phyloP scores from a whole-genome alignment of 345 rosid species.

The Mangifera indica region DNA sequence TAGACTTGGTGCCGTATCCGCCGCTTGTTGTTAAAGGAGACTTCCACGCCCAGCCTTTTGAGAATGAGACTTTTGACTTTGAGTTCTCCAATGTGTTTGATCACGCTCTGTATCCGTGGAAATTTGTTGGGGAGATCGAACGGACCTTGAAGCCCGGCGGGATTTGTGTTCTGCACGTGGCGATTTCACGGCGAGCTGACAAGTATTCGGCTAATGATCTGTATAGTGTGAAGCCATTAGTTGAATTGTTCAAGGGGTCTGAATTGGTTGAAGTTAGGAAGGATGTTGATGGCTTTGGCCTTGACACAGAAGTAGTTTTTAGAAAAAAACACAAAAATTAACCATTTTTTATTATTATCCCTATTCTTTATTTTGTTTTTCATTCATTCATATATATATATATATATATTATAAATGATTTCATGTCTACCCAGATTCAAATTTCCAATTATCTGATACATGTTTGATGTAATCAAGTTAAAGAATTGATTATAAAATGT shows the following conservation, averaged over 20 bases:
- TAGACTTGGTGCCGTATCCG: slow-evolving; percentile 40
- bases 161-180: slow-evolving; percentile 40
- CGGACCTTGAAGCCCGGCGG: slow-evolving; percentile 42
- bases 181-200: slow-evolving; percentile 33
- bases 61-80: slow-evolving; percentile 36
- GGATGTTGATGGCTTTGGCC: slow-evolving; percentile 40
- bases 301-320: slow-evolving; percentile 39
- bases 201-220: slow-evolving; percentile 46
- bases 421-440: too few relatives aligned
- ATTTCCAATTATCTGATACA: too few relatives aligned
- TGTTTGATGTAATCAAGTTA: too few relatives aligned
- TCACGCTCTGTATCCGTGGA: slow-evolving; percentile 38
- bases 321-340: slow-evolving; percentile 16
- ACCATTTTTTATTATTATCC: not conserved
- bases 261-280: slow-evolving; percentile 27
- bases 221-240: slow-evolving; percentile 32
- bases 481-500: too few relatives aligned
- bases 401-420: too few relatives aligned
- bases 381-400: not conserved
- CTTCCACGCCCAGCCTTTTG: slow-evolving; percentile 42
- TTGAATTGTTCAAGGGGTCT: slow-evolving; percentile 30
- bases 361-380: not conserved
- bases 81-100: slow-evolving; percentile 49
- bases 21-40: slow-evolving; percentile 43
- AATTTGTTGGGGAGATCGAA: slow-evolving; percentile 40